These are phyloP conservation scores for Hansenula lynferdii DNA, from an alignment of 1,139 yeast genomes.

Conservation along the genomic window DNA sequence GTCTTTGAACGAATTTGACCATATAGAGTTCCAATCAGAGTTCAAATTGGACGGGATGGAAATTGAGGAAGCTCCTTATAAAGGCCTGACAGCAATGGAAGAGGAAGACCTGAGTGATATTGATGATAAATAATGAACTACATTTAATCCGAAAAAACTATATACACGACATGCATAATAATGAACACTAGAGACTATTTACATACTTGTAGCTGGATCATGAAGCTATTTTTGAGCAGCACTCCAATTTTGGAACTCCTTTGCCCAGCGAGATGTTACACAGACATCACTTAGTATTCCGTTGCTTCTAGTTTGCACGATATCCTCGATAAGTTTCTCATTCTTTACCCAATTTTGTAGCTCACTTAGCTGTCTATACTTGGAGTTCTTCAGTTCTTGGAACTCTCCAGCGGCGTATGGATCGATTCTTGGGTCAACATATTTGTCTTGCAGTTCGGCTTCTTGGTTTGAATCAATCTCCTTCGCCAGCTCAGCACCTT, in stretches of 20 bases:
- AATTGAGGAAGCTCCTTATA: slow-evolving; percentile 23
- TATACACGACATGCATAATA: too few relatives aligned
- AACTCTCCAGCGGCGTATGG: slow-evolving; percentile 41
- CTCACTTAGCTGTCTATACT: slow-evolving; percentile 23
- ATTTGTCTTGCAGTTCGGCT: slow-evolving; percentile 17
- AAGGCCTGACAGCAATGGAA: slow-evolving; percentile 23
- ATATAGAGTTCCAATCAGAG: slow-evolving; percentile 1
- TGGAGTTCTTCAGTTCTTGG: slow-evolving; percentile 23
- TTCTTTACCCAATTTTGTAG: slow-evolving; percentile 32
- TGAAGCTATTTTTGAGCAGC: background rate
- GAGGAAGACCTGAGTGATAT: slow-evolving; percentile 29
- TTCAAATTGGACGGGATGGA: slow-evolving; percentile 16
- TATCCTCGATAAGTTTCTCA: slow-evolving; percentile 35
- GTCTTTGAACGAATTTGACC: slow-evolving; percentile 11
- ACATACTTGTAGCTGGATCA: too few relatives aligned
- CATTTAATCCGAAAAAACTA: too few relatives aligned
- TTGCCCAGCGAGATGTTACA: slow-evolving; percentile 11
- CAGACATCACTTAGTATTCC: slow-evolving; percentile 33
- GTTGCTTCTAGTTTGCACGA: slow-evolving; percentile 31
- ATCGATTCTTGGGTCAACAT: slow-evolving; percentile 32
- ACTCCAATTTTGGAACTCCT: slow-evolving; percentile 2
- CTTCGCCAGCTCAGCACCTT: slow-evolving; percentile 22
- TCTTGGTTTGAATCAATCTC: slow-evolving; percentile 25
- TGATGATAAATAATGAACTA: too few relatives aligned
- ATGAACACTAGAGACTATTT: too few relatives aligned